These are phyloP conservation scores for Termitomyces sp. DNA, from an alignment of 768 basidiomycete species.

Conservation along the genomic window DNA sequence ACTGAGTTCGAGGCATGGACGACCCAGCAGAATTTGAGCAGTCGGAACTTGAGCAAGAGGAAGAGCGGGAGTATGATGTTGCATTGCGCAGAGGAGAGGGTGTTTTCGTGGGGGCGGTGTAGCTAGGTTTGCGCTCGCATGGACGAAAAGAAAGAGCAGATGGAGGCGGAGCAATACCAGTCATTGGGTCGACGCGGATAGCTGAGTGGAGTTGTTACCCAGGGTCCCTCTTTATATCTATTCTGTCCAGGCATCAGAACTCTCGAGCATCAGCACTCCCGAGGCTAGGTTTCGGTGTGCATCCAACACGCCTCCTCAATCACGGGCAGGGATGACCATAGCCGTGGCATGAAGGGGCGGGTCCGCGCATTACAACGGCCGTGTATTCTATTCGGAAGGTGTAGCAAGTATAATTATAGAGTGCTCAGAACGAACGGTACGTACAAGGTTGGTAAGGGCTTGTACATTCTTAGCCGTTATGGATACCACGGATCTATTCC, in stretches of 20 bases:
- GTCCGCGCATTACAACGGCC: constrained; percentile 10
- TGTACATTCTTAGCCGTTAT: not conserved
- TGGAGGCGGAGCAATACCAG: not conserved
- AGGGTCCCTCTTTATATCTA: constrained; percentile 7
- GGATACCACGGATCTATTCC: constrained; percentile 6
- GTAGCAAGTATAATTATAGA: constrained; percentile 8
- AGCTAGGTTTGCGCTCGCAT: constrained; percentile 5
- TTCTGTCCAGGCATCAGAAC: constrained; percentile 8
- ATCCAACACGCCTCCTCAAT: constrained; percentile 10
- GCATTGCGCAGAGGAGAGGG: constrained; percentile 12
- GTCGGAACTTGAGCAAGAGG: not conserved
- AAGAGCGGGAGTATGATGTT: constrained; percentile 7
- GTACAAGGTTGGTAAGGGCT: constrained; percentile 5
- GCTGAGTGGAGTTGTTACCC: not conserved
- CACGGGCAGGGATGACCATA: constrained; percentile 7
- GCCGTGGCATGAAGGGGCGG: constrained; percentile 12
- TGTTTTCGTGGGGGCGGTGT: constrained; percentile 7
- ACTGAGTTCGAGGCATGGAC: not conserved
- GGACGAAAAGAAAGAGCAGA: not conserved
- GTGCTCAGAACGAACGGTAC: constrained; percentile 10
- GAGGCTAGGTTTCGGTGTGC: constrained; percentile 7
- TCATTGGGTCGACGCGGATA: not conserved
- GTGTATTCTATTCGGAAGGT: constrained; percentile 11
- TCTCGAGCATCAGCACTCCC: constrained; percentile 3
- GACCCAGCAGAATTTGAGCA: not conserved